These are phyloP conservation scores for Metarhizium sp. DNA, from an alignment of 2,329 filamentous ascomycete genomes.

Conservation along the genomic window DNA sequence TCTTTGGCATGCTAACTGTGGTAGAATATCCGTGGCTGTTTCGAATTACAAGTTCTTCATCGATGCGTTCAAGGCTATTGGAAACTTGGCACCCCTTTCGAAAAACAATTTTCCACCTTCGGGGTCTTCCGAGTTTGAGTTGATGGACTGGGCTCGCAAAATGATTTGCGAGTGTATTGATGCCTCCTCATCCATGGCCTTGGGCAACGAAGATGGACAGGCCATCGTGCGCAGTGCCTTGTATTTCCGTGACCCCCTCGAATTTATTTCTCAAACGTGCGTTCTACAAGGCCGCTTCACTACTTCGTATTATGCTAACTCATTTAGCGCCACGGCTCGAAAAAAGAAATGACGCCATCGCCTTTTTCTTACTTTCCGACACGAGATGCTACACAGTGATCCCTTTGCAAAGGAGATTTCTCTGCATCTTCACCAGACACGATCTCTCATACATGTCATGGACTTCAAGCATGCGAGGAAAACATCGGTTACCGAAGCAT, in stretches of 20 bases:
- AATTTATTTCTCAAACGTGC: slow-evolving; percentile 7
- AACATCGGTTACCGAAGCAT: background rate
- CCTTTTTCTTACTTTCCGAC: slow-evolving; percentile 9
- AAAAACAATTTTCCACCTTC: background rate
- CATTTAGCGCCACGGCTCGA: slow-evolving; percentile 4
- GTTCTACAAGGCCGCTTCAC: background rate
- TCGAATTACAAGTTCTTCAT: background rate
- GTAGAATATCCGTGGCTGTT: background rate
- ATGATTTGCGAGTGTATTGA: background rate
- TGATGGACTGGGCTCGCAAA: background rate
- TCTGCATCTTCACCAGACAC: slow-evolving; percentile 4
- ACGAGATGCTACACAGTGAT: background rate
- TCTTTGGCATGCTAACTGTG: too few relatives aligned
- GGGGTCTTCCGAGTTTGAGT: background rate
- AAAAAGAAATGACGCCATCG: background rate
- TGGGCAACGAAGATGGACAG: slow-evolving; percentile 6
- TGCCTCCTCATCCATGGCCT: background rate
- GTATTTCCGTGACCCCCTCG: background rate
- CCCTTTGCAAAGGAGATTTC: background rate
- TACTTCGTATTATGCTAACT: background rate
- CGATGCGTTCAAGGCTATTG: background rate
- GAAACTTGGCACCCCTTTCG: background rate
- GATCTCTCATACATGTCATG: slow-evolving; percentile 1
- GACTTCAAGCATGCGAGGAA: slow-evolving; percentile 5
- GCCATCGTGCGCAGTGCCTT: too few relatives aligned